phyloP scores from a whole-genome alignment of 495 filamentous ascomycete species.

The Trichoderma erinaceum region DNA sequence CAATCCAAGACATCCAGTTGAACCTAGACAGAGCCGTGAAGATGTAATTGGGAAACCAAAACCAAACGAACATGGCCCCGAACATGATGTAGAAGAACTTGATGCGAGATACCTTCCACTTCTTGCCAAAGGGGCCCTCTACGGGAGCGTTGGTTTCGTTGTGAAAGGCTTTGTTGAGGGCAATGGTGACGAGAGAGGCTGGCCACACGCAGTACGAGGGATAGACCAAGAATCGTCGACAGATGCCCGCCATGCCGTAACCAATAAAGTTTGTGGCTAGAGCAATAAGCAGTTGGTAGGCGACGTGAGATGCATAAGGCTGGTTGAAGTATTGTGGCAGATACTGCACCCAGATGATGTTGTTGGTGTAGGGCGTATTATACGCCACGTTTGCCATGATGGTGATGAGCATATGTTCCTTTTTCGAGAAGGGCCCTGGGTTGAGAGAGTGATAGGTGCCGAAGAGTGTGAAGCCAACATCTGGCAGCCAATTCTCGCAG shows the following conservation, averaged over 20 bases:
- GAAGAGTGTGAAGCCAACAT: conserved; percentile 32
- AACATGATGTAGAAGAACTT: conserved; percentile 27
- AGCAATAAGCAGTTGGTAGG: conserved; percentile 37
- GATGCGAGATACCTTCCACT: conserved; percentile 29
- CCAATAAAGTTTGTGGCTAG: conserved; percentile 41
- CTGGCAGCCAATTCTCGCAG: conserved; percentile 29
- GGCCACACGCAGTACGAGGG: conserved; percentile 38
- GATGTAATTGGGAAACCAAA: conserved; percentile 28
- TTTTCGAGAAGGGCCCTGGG: conserved; percentile 42
- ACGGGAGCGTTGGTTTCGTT: conserved; percentile 25
- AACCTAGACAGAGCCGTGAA: conserved; percentile 24
- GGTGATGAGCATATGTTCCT: conserved; percentile 46
- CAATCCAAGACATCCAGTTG: conserved; percentile 29
- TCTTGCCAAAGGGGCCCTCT: conserved; percentile 27
- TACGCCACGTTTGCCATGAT: conserved; percentile 35
- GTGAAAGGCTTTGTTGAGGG: conserved; percentile 37
- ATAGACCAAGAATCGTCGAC: conserved; percentile 49
- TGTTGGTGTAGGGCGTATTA: conserved; percentile 30
- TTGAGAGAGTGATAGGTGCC: conserved; percentile 35
- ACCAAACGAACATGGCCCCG: conserved; percentile 25
- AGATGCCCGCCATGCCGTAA: conserved; percentile 46
- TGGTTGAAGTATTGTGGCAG: conserved; percentile 34
- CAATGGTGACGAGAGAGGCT: conserved; percentile 33
- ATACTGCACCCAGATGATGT: conserved; percentile 40
- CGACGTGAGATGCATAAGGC: conserved; percentile 28